These are phyloP conservation scores for Aspergillus melleus DNA, from an alignment of 2,329 filamentous ascomycete species.

Conservation along the genomic window DNA sequence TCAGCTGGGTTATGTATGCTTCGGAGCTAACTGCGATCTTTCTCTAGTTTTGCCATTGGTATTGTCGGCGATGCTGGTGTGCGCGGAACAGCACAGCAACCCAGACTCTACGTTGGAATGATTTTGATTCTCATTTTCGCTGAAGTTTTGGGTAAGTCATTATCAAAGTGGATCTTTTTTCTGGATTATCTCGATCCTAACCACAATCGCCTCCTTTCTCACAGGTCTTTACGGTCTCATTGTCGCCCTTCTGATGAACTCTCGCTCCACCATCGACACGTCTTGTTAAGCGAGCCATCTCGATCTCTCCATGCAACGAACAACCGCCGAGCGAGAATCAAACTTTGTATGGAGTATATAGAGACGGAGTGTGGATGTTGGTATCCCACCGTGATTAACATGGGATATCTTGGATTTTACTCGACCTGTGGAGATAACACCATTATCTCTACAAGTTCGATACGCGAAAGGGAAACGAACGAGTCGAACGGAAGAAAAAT, in stretches of 20 bases:
- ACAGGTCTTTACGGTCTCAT: constrained; percentile 97
- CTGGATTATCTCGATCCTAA: not conserved
- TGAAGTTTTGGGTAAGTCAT: constrained; percentile 84
- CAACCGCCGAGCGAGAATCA: constrained; percentile 12
- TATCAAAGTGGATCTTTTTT: not conserved
- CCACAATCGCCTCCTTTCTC: not conserved
- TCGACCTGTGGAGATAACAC: not conserved
- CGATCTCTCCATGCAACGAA: constrained; percentile 15
- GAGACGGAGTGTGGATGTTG: not conserved
- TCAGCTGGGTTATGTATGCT: not conserved
- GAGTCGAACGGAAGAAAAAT: not conserved
- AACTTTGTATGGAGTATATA: constrained; percentile 6
- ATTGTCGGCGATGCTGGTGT: constrained; percentile 67
- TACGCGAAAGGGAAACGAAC: not conserved
- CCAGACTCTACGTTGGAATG: constrained; percentile 86
- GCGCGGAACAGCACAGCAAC: constrained; percentile 53
- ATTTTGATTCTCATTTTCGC: constrained; percentile 99
- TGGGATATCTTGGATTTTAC: not conserved
- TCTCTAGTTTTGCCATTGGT: constrained; percentile 71
- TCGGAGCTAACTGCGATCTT: constrained; percentile 14
- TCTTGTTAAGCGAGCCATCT: constrained; percentile 53
- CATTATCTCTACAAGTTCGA: not conserved
- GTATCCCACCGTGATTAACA: not conserved
- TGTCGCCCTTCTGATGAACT: constrained; percentile 99
- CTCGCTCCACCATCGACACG: constrained; percentile 69